A percentile compares a stretch with the other conserved stretches of the same genome.
phyloP scores from a whole-genome alignment of 305 asterid genomes.

The Andrographis paniculata region DNA sequence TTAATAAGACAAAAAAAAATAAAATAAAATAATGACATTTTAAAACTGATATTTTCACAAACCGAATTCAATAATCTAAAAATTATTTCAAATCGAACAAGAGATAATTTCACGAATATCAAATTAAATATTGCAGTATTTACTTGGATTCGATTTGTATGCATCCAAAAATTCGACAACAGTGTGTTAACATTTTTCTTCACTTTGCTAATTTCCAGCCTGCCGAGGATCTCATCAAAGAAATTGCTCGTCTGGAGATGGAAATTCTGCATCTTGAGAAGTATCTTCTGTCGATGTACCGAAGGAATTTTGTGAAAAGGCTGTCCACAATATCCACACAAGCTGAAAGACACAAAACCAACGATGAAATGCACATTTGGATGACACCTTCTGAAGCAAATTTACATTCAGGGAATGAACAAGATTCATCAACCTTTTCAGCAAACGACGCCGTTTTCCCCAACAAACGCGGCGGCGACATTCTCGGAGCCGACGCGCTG shows the following conservation, averaged over 20 bases:
- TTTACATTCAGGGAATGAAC: slow-evolving; percentile 22
- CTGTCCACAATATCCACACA: slow-evolving; percentile 24
- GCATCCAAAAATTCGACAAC: too few species aligned
- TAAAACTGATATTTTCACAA: too few species aligned
- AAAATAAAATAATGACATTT: too few species aligned
- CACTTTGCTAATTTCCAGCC: slow-evolving; percentile 31
- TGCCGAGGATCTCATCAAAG: slow-evolving; percentile 69
- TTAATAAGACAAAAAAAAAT: too few species aligned
- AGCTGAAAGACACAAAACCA: slow-evolving; percentile 19
- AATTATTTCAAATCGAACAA: too few species aligned
- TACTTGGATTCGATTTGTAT: too few species aligned
- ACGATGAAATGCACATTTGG: slow-evolving; percentile 17
- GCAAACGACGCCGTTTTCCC: slow-evolving; percentile 9
- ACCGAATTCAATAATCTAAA: too few species aligned
- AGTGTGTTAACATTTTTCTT: not conserved
- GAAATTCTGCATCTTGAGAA: slow-evolving; percentile 69
- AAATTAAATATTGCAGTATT: too few species aligned
- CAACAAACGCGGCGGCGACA: slow-evolving; percentile 19
- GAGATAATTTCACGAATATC: too few species aligned
- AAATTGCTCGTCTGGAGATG: slow-evolving; percentile 59
- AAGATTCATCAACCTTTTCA: slow-evolving; percentile 19
- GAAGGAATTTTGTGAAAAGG: slow-evolving; percentile 41
- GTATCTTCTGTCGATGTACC: slow-evolving; percentile 68
- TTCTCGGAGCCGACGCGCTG: slow-evolving; percentile 34
- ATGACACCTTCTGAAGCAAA: slow-evolving; percentile 16